Conservation (phyloP, 2,329 filamentous ascomycete genomes). For the Alternaria sp. region DNA sequence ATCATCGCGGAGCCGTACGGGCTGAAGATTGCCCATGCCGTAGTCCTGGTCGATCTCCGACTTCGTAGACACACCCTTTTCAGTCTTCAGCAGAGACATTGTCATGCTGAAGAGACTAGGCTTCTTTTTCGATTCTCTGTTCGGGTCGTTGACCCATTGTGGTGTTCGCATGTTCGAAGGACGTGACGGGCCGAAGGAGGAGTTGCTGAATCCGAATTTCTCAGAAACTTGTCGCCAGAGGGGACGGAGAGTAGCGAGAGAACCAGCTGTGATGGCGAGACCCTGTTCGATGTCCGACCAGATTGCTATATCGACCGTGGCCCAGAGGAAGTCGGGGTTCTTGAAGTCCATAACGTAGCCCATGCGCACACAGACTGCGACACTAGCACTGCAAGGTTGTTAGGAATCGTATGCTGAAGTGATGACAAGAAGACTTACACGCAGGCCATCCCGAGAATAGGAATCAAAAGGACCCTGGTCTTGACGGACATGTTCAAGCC, state of each 20-base stretch:
- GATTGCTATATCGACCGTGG: constrained; percentile 47
- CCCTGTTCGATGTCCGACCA: constrained; percentile 49
- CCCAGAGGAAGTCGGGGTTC: constrained; percentile 44
- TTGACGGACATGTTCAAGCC: constrained; percentile 56
- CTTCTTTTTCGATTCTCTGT: constrained; percentile 21
- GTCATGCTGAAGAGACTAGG: constrained; percentile 30
- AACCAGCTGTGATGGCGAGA: constrained; percentile 46
- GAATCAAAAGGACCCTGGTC: constrained; percentile 56
- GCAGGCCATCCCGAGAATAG: constrained; percentile 59
- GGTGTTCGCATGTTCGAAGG: constrained; percentile 24
- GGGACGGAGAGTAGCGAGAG: constrained; percentile 46
- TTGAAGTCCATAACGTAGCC: constrained; percentile 46
- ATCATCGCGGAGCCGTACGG: constrained; percentile 38
- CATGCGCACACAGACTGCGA: constrained; percentile 45
- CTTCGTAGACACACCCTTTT: constrained; percentile 21
- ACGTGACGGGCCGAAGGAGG: constrained; percentile 12
- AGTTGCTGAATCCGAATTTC: constrained; percentile 29
- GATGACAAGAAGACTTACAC: constrained; percentile 49
- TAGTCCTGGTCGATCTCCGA: constrained; percentile 28
- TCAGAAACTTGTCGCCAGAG: constrained; percentile 38
- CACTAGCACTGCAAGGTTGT: constrained; percentile 35
- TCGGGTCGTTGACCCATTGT: constrained; percentile 23
- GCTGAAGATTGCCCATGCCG: constrained; percentile 29
- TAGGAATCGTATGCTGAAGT: not conserved
- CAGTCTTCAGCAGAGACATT: constrained; percentile 31